A percentile compares a stretch with the other conserved stretches of the same genome.
Conservation (phyloP, 108 stramenopile species). For the Pseudonitzschia pungens region DNA sequence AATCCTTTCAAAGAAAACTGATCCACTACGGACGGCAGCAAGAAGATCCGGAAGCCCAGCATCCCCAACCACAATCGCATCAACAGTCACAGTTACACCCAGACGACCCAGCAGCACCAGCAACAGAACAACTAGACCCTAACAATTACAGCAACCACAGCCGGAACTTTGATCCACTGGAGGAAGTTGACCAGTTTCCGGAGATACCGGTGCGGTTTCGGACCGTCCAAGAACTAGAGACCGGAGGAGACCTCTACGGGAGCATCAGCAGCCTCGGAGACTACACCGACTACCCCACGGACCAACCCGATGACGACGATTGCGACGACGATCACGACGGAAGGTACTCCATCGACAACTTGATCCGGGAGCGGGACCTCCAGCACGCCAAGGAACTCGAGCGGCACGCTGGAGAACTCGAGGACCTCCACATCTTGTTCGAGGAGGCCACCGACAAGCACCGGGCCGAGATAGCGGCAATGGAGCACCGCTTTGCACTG, state of each 20-base stretch:
- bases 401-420: not conserved
- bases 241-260: too few species aligned
- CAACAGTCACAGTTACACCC: too few species aligned
- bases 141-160: too few species aligned
- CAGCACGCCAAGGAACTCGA: slow-evolving; percentile 1
- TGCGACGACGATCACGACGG: not conserved
- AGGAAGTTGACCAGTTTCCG: not conserved
- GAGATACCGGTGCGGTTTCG: not conserved
- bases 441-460: not conserved
- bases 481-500: not conserved
- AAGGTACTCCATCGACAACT: not conserved
- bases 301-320: too few species aligned
- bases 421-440: not conserved
- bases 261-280: too few species aligned
- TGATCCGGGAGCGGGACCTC: slow-evolving; percentile 7
- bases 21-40: too few species aligned
- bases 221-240: not conserved
- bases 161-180: not conserved
- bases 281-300: not conserved
- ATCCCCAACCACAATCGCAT: too few species aligned
- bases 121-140: too few species aligned
- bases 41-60: too few species aligned
- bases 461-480: not conserved
- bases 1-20: too few species aligned
- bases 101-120: too few species aligned